phyloP scores from a whole-genome alignment of 805 yeast species.

The Lachancea cidri region DNA sequence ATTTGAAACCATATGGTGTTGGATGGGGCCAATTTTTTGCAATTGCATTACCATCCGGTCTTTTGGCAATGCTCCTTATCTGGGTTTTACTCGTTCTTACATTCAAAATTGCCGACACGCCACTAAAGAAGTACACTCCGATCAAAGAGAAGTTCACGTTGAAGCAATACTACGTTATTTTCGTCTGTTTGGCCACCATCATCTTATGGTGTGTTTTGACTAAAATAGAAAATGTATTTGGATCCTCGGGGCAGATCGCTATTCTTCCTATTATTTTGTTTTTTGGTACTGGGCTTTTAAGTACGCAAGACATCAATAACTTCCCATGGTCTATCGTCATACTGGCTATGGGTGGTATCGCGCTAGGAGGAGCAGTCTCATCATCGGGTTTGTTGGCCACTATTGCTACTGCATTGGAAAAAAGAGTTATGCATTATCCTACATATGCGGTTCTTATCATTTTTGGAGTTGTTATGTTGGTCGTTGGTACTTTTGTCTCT shows the following conservation, averaged over 20 bases:
- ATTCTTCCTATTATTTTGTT: slow-evolving; percentile 78
- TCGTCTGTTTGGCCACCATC: slow-evolving; percentile 70
- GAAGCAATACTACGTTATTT: slow-evolving; percentile 67
- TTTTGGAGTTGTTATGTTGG: slow-evolving; percentile 77
- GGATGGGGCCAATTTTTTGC: slow-evolving; percentile 92
- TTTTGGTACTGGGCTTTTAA: slow-evolving; percentile 82
- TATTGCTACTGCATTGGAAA: slow-evolving; percentile 66
- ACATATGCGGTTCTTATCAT: slow-evolving; percentile 69
- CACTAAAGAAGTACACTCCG: slow-evolving; percentile 41
- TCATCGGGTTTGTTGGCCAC: slow-evolving; percentile 82
- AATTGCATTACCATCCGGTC: slow-evolving; percentile 76
- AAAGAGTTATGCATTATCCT: slow-evolving; percentile 53
- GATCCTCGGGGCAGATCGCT: slow-evolving; percentile 92
- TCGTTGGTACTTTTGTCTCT: slow-evolving; percentile 90
- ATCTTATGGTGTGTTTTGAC: slow-evolving; percentile 86
- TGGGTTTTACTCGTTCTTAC: slow-evolving; percentile 65
- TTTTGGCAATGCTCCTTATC: slow-evolving; percentile 52
- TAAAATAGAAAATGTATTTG: slow-evolving; percentile 63
- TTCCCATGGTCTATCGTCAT: slow-evolving; percentile 96
- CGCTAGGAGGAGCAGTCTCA: slow-evolving; percentile 89
- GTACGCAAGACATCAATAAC: slow-evolving; percentile 84
- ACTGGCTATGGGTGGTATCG: slow-evolving; percentile 96
- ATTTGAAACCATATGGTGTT: slow-evolving; percentile 61
- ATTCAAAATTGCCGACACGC: slow-evolving; percentile 45
- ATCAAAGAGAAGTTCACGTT: slow-evolving; percentile 63